Conservation (phyloP, 1,139 yeast species). For the Geotrichum siamense region DNA sequence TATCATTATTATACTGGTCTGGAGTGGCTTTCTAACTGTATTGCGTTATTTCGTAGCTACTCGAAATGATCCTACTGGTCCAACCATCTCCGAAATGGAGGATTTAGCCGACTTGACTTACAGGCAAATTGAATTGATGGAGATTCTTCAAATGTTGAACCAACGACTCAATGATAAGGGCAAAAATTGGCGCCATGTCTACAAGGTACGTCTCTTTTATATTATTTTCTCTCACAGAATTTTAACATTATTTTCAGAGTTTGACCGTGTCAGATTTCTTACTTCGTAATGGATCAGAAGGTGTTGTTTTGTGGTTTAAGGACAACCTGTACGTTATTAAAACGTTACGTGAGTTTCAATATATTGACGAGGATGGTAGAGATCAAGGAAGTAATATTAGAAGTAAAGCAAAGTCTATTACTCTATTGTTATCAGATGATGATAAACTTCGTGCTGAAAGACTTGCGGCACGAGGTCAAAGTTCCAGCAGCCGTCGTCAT, state of each 20-base stretch:
- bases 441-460: constrained; percentile 77
- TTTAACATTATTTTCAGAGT: constrained; percentile 33
- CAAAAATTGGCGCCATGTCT: constrained; percentile 96
- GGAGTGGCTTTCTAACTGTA: background rate
- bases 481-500: constrained; percentile 20
- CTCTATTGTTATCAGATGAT: constrained; percentile 70
- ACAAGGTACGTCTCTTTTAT: constrained; percentile 43
- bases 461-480: constrained; percentile 38
- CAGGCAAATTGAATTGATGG: constrained; percentile 71
- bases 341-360: constrained; percentile 85
- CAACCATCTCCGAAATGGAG: constrained; percentile 75
- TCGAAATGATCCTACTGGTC: constrained; percentile 82
- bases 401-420: constrained; percentile 86
- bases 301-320: constrained; percentile 89
- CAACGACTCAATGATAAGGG: constrained; percentile 93
- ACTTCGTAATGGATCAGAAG: constrained; percentile 81
- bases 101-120: constrained; percentile 73
- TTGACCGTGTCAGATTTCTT: constrained; percentile 82
- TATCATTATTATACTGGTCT: background rate
- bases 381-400: constrained; percentile 90
- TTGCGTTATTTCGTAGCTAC: constrained; percentile 49
- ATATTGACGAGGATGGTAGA: constrained; percentile 65
- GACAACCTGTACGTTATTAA: constrained; percentile 85
- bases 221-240: background rate
- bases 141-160: constrained; percentile 93